Conservation (phyloP, 2,329 filamentous ascomycete genomes). For the Diaporthe eres region DNA sequence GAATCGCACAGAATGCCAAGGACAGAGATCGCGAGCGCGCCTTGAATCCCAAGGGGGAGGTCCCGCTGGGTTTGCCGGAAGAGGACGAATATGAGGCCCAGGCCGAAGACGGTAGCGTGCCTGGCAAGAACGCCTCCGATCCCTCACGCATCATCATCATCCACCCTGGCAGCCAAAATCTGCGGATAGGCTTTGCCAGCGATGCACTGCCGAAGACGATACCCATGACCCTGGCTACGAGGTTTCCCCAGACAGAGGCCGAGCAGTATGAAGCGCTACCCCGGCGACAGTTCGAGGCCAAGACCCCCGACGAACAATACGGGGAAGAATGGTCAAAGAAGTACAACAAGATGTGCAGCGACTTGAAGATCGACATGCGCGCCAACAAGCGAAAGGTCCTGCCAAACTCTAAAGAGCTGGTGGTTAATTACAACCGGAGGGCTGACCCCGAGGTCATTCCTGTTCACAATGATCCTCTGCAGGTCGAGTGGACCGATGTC, state of each 20-base stretch:
- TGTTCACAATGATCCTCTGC: slow-evolving; percentile 93
- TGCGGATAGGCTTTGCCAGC: slow-evolving; percentile 94
- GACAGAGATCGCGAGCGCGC: slow-evolving; percentile 81
- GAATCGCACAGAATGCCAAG: slow-evolving; percentile 87
- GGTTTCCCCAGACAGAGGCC: slow-evolving; percentile 82
- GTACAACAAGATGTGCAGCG: slow-evolving; percentile 86
- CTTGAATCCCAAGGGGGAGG: slow-evolving; percentile 80
- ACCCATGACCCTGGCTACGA: slow-evolving; percentile 91
- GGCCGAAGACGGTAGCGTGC: slow-evolving; percentile 55
- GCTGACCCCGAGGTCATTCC: slow-evolving; percentile 88
- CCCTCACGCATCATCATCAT: slow-evolving; percentile 95
- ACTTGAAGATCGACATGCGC: slow-evolving; percentile 92
- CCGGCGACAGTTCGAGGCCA: slow-evolving; percentile 74
- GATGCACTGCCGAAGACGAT: slow-evolving; percentile 95
- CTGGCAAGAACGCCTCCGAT: slow-evolving; percentile 73
- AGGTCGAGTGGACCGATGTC: slow-evolving; percentile 96
- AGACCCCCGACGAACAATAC: slow-evolving; percentile 82
- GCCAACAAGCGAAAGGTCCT: slow-evolving; percentile 94
- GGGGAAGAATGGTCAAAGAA: slow-evolving; percentile 84
- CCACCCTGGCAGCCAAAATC: slow-evolving; percentile 94
- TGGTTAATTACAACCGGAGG: slow-evolving; percentile 92
- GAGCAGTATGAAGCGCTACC: slow-evolving; percentile 87
- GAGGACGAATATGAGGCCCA: slow-evolving; percentile 65
- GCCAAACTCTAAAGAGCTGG: slow-evolving; percentile 97
- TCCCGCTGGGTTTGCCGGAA: slow-evolving; percentile 72